Evolutionary conservation across 139 green algal species (phyloP).

Genomic region (Volvox africanus): DNA sequence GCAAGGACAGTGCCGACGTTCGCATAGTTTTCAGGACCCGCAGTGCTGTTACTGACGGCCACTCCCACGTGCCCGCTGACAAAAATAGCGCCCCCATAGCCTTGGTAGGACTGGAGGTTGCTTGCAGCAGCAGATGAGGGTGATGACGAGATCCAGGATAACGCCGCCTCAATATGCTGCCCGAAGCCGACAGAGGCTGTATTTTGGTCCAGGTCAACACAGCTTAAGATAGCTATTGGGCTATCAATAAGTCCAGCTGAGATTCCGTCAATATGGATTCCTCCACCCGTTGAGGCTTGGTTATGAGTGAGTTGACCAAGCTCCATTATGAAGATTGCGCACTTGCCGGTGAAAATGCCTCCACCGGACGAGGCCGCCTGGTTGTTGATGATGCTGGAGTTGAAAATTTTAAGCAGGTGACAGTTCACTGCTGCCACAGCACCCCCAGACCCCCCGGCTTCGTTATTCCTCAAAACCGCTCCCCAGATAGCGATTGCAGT

Average conservation of each 20-base stretch:
- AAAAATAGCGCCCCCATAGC: not conserved
- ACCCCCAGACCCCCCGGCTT: not conserved
- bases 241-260: too few relatives aligned
- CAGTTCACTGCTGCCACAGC: not conserved
- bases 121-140: not conserved
- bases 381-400: not conserved
- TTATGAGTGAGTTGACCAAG: too few relatives aligned
- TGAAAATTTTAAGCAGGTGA: not conserved
- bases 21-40: not conserved
- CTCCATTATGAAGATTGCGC: too few relatives aligned
- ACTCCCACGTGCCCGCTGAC: conserved; percentile 1
- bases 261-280: too few relatives aligned
- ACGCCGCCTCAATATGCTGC: not conserved
- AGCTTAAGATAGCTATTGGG: not conserved
- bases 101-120: not conserved
- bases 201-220: not conserved
- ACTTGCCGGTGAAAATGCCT: too few relatives aligned
- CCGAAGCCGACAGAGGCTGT: not conserved
- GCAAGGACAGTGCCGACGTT: not conserved
- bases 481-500: too few relatives aligned
- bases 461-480: too few relatives aligned
- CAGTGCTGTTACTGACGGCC: not conserved
- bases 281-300: too few relatives aligned
- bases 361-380: not conserved
- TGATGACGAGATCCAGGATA: not conserved